These are phyloP conservation scores for Hippophae gyantsensis DNA, from an alignment of 306 rosid species.

Conservation along the genomic window DNA sequence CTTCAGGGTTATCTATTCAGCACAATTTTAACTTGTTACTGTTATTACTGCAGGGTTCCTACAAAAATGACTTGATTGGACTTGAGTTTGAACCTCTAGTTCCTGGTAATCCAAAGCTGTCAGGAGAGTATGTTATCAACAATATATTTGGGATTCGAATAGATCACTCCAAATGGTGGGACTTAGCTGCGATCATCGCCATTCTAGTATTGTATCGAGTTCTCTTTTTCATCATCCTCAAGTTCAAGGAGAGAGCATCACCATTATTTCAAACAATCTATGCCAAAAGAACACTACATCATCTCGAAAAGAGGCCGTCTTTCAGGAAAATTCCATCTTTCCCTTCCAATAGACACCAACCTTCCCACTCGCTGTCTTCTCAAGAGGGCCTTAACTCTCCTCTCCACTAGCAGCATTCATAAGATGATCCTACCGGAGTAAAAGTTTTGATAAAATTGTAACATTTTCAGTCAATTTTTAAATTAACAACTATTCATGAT, in stretches of 20 bases:
- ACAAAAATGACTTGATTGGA: constrained; percentile 83
- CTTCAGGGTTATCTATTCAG: too few relatives aligned
- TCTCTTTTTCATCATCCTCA: constrained; percentile 62
- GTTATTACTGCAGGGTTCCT: constrained; percentile 59
- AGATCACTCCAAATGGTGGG: constrained; percentile 91
- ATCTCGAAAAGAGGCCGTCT: constrained; percentile 68
- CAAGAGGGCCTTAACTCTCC: constrained; percentile 94
- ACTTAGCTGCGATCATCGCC: constrained; percentile 45
- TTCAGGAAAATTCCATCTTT: constrained; percentile 50
- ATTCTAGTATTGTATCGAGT: constrained; percentile 47
- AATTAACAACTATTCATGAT: too few relatives aligned
- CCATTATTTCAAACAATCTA: constrained; percentile 45
- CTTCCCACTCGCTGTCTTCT: constrained; percentile 60
- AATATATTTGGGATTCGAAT: constrained; percentile 56
- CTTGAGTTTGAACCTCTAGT: constrained; percentile 59
- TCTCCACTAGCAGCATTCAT: constrained; percentile 24
- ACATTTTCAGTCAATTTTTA: too few relatives aligned
- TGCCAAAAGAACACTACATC: constrained; percentile 41
- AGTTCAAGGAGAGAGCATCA: constrained; percentile 59
- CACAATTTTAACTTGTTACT: background rate
- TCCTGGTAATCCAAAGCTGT: constrained; percentile 56
- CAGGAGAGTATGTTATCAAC: constrained; percentile 52
- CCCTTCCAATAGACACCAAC: constrained; percentile 64
- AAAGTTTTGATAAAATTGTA: too few relatives aligned
- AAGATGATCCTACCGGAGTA: too few relatives aligned